phyloP scores from a whole-genome alignment of 345 rosid species.

The Eutrema yunnanense region DNA sequence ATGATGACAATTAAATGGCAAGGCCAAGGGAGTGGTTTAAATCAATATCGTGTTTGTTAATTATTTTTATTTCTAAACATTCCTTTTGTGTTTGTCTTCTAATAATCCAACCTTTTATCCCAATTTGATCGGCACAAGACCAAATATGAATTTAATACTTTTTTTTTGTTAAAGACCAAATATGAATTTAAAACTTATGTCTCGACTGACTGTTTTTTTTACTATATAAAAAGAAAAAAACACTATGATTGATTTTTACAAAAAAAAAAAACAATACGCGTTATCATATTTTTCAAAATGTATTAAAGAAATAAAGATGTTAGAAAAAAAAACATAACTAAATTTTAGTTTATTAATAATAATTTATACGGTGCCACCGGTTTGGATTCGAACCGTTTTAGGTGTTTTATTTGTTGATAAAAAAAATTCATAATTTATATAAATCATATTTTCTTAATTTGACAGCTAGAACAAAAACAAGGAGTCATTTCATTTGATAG shows the following conservation, averaged over 20 bases:
- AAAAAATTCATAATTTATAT: no score
- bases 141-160: background rate
- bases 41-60: slow-evolving; percentile 4
- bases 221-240: background rate
- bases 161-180: background rate
- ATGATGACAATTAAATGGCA: slow-evolving; percentile 31
- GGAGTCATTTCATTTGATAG: slow-evolving; percentile 21
- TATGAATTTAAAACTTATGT: background rate
- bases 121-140: background rate
- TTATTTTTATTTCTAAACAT: slow-evolving; percentile 9
- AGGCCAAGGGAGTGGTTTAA: slow-evolving; percentile 31
- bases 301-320: background rate
- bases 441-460: background rate
- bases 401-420: no score
- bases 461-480: slow-evolving; percentile 5
- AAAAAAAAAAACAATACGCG: background rate
- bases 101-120: slow-evolving; percentile 11
- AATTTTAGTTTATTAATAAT: background rate
- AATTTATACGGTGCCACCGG: no score
- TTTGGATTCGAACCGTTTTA: no score
- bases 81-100: slow-evolving; percentile 32
- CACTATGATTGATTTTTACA: background rate
- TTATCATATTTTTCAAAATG: background rate
- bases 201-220: background rate
- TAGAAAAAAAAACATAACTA: background rate